A percentile compares a stretch with the other conserved stretches of the same genome.
phyloP scores from a whole-genome alignment of 2,329 filamentous ascomycete genomes.

The Talaromyces islandicus region DNA sequence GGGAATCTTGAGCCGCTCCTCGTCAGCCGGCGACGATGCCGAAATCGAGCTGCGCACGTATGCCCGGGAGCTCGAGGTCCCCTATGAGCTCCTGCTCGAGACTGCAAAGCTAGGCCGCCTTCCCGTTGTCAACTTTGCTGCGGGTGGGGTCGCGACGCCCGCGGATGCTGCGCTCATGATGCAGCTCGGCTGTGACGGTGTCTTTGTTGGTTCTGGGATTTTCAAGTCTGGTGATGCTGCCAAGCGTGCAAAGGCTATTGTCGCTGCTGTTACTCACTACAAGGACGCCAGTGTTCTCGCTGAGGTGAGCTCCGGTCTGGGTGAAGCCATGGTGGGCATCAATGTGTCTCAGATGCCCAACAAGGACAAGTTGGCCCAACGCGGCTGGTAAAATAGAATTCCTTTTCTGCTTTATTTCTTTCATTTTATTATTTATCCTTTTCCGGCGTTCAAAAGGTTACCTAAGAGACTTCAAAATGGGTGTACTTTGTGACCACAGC shows the following conservation, averaged over 20 bases:
- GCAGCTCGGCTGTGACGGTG: slow-evolving; percentile 96
- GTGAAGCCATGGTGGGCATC: slow-evolving; percentile 98
- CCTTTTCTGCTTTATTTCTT: background rate
- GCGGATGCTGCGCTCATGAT: slow-evolving; percentile 98
- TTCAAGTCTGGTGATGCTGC: slow-evolving; percentile 93
- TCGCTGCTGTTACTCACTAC: slow-evolving; percentile 88
- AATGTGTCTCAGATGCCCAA: slow-evolving; percentile 74
- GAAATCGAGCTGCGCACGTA: slow-evolving; percentile 71
- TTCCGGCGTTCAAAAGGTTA: background rate
- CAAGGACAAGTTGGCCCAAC: slow-evolving; percentile 72
- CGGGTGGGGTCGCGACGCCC: slow-evolving; percentile 97
- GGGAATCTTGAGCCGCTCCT: slow-evolving; percentile 39
- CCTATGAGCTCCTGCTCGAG: slow-evolving; percentile 74
- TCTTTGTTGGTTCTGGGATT: slow-evolving; percentile 94
- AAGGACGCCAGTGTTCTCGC: slow-evolving; percentile 79
- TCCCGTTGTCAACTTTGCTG: slow-evolving; percentile 96
- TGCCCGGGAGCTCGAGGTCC: slow-evolving; percentile 74
- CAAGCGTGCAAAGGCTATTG: slow-evolving; percentile 88
- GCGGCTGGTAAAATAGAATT: slow-evolving; percentile 65
- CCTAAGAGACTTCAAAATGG: background rate
- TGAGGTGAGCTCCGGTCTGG: slow-evolving; percentile 78
- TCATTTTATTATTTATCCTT: background rate
- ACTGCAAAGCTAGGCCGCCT: slow-evolving; percentile 81
- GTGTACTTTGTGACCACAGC: background rate
- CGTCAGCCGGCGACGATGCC: slow-evolving; percentile 27